A percentile compares a stretch with the other conserved stretches of the same genome.
Evolutionary conservation across 495 filamentous ascomycete species (phyloP).

Genomic region (Penicillium samsonianum): DNA sequence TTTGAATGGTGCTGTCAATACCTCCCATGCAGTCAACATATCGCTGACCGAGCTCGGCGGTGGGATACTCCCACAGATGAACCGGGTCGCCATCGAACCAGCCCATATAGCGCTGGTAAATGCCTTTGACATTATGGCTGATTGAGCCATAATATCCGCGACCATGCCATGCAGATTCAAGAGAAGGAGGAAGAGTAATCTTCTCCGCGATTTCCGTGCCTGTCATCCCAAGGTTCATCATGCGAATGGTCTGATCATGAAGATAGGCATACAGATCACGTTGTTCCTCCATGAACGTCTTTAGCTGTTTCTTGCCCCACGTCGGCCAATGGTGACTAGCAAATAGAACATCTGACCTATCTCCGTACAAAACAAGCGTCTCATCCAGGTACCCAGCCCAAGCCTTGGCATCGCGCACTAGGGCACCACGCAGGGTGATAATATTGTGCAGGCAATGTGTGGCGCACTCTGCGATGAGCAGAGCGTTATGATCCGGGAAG

Average conservation of each 20-base stretch:
- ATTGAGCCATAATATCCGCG: slow-evolving; percentile 38
- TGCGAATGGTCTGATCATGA: slow-evolving; percentile 36
- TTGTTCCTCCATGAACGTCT: slow-evolving; percentile 19
- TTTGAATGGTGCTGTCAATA: too few relatives aligned
- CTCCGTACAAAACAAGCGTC: slow-evolving; percentile 18
- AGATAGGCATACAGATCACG: slow-evolving; percentile 38
- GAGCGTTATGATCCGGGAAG: slow-evolving; percentile 19
- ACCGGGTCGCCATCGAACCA: slow-evolving; percentile 42
- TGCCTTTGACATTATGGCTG: slow-evolving; percentile 40
- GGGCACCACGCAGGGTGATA: slow-evolving; percentile 23
- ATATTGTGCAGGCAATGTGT: slow-evolving; percentile 28
- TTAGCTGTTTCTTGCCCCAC: slow-evolving; percentile 13
- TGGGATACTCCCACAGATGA: slow-evolving; percentile 29
- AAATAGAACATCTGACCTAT: slow-evolving; percentile 20
- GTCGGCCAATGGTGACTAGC: slow-evolving; percentile 34
- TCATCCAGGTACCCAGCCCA: slow-evolving; percentile 28
- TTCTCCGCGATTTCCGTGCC: slow-evolving; percentile 36
- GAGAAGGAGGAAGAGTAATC: slow-evolving; percentile 24
- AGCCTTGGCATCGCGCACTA: slow-evolving; percentile 23
- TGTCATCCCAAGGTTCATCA: too few relatives aligned
- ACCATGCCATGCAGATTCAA: slow-evolving; percentile 18
- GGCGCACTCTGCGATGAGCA: slow-evolving; percentile 24
- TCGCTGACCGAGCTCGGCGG: too few relatives aligned
- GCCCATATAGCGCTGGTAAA: slow-evolving; percentile 40
- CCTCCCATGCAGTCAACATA: too few relatives aligned